Conservation (phyloP, 805 yeast genomes). For the Zygoascus bituminiphila region DNA sequence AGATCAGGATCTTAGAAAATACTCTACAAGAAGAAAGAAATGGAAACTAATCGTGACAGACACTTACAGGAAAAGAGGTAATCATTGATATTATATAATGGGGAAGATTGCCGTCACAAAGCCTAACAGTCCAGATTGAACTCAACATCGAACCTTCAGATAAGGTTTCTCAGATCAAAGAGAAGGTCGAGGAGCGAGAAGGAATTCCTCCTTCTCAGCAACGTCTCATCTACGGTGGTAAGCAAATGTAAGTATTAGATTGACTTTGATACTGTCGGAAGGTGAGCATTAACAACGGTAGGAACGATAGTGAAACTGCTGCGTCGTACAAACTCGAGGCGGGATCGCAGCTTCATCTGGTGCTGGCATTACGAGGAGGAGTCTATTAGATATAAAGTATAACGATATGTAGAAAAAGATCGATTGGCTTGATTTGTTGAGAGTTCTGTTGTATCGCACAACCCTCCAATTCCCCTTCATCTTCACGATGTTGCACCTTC, state of each 20-base stretch:
- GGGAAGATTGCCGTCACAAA: background rate
- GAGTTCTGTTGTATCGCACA: too few species aligned
- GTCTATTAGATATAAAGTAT: background rate
- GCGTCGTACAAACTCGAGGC: slow-evolving; percentile 67
- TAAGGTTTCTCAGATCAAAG: slow-evolving; percentile 70
- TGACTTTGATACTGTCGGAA: background rate
- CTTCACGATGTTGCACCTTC: background rate
- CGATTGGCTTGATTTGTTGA: too few species aligned
- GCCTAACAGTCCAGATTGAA: slow-evolving; percentile 48
- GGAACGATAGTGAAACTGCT: slow-evolving; percentile 71
- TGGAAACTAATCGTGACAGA: slow-evolving; percentile 30
- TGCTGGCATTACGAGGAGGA: slow-evolving; percentile 90
- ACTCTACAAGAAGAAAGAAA: too few species aligned
- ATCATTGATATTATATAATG: too few species aligned
- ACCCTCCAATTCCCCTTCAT: too few species aligned
- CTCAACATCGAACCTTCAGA: slow-evolving; percentile 66
- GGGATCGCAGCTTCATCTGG: slow-evolving; percentile 84
- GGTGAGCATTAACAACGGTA: slow-evolving; percentile 16
- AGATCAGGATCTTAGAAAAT: background rate
- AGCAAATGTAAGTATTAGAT: slow-evolving; percentile 75
- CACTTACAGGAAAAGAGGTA: slow-evolving; percentile 73
- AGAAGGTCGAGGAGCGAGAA: slow-evolving; percentile 88
- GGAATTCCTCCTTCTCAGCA: slow-evolving; percentile 97
- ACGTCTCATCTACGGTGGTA: slow-evolving; percentile 80
- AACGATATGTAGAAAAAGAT: too few species aligned